Evolutionary conservation across 441 rosid species (phyloP).

Genomic region (Gossypium trilobum): DNA sequence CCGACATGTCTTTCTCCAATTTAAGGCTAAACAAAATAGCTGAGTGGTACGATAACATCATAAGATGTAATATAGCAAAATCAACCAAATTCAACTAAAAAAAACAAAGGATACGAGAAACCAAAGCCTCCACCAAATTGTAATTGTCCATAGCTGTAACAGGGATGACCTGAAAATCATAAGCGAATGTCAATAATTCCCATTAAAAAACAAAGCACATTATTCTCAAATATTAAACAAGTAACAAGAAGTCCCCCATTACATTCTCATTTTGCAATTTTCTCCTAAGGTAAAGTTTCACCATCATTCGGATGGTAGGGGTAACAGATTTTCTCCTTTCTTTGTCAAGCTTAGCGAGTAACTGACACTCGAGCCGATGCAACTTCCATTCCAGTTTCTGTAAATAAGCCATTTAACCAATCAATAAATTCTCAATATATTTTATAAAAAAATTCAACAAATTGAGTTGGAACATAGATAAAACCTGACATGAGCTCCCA

Average conservation of each 20-base stretch:
- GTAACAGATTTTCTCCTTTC: conserved; percentile 52
- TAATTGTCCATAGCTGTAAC: conserved; percentile 48
- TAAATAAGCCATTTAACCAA: conserved; percentile 6
- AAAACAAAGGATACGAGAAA: conserved; percentile 66
- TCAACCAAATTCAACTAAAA: conserved; percentile 13
- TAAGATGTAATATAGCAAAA: background rate
- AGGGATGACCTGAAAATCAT: conserved; percentile 42
- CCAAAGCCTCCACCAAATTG: conserved; percentile 65
- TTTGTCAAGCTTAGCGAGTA: conserved; percentile 53
- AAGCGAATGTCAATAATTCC: background rate
- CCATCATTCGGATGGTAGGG: conserved; percentile 73
- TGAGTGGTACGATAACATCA: background rate
- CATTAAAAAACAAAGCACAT: background rate
- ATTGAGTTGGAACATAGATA: background rate
- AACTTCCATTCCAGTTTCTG: conserved; percentile 80
- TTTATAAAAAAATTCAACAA: background rate
- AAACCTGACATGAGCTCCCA: conserved; percentile 79
- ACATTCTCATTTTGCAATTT: conserved; percentile 69
- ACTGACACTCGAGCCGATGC: conserved; percentile 74
- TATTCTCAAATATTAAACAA: background rate
- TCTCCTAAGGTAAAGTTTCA: conserved; percentile 55
- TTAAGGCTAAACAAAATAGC: conserved; percentile 33
- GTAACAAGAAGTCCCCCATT: background rate
- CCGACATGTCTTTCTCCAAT: conserved; percentile 53
- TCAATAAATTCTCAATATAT: background rate